Conservation (phyloP, 257 asterid genomes). For the Nemophila menziesii region DNA sequence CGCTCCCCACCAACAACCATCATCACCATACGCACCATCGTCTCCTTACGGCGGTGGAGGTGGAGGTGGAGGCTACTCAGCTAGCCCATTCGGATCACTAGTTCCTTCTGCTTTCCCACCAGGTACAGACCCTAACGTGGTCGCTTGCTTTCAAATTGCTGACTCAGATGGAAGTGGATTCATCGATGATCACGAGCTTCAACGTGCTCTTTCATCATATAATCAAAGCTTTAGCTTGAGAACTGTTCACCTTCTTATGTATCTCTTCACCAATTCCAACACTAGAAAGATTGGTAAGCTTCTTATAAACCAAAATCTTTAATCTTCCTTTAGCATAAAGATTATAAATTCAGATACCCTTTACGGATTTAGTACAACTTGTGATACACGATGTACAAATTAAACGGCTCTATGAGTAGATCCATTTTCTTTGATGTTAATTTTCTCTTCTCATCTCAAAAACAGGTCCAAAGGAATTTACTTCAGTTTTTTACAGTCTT, state of each 20-base stretch:
- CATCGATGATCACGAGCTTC: slow-evolving; percentile 87
- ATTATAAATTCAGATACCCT: not conserved
- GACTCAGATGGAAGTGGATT: slow-evolving; percentile 94
- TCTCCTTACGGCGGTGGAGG: slow-evolving; percentile 32
- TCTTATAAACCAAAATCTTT: too few species aligned
- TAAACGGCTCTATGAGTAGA: not conserved
- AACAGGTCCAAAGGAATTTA: slow-evolving; percentile 92
- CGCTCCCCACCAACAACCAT: slow-evolving; percentile 5
- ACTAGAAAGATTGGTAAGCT: slow-evolving; percentile 62
- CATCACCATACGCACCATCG: slow-evolving; percentile 29
- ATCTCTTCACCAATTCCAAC: slow-evolving; percentile 68
- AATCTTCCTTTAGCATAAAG: too few species aligned
- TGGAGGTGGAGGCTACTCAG: slow-evolving; percentile 19
- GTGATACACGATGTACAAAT: not conserved
- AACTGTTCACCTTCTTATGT: slow-evolving; percentile 92
- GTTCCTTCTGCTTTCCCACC: slow-evolving; percentile 80
- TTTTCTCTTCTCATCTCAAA: slow-evolving; percentile 1
- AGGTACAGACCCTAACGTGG: slow-evolving; percentile 75
- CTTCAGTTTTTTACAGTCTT: slow-evolving; percentile 73
- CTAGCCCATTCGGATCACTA: slow-evolving; percentile 54
- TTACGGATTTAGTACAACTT: not conserved
- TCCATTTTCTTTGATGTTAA: slow-evolving; percentile 2
- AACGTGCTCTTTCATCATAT: slow-evolving; percentile 57
- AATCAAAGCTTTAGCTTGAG: slow-evolving; percentile 76
- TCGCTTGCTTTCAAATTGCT: slow-evolving; percentile 66